These are phyloP conservation scores for Penicillium daleae DNA, from an alignment of 495 filamentous ascomycete genomes.

Conservation along the genomic window DNA sequence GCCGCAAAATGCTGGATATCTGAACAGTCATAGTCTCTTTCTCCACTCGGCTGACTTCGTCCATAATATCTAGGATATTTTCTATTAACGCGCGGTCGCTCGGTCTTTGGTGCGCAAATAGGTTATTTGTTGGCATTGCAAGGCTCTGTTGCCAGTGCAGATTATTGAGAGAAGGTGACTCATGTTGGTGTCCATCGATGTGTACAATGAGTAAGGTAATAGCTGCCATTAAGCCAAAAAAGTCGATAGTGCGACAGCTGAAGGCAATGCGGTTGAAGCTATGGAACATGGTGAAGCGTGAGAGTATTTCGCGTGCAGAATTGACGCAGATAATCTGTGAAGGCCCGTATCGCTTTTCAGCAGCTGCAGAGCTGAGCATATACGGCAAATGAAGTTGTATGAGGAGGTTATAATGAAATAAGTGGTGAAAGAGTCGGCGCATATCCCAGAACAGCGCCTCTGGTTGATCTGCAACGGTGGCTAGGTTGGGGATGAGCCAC, in stretches of 20 bases:
- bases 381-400: conserved; percentile 36
- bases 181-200: conserved; percentile 24
- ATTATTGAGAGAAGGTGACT: background rate
- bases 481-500: conserved; percentile 35
- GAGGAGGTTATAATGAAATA: conserved; percentile 47
- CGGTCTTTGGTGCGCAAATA: conserved; percentile 5
- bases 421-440: conserved; percentile 36
- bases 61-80: conserved; percentile 3
- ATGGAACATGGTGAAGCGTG: conserved; percentile 44
- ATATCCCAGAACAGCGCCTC: conserved; percentile 27
- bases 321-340: conserved; percentile 46
- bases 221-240: conserved; percentile 52
- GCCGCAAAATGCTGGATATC: conserved; percentile 1
- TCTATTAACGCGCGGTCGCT: conserved; percentile 8
- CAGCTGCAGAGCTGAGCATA: conserved; percentile 21
- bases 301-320: conserved; percentile 49
- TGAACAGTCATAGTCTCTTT: conserved; percentile 3
- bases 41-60: conserved; percentile 5
- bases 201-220: conserved; percentile 35
- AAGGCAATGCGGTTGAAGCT: conserved; percentile 31
- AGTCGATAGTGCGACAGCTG: conserved; percentile 52
- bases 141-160: background rate
- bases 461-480: conserved; percentile 3
- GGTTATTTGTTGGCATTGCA: background rate
- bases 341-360: conserved; percentile 28